phyloP scores from a whole-genome alignment of 768 basidiomycete genomes.

The Russula sp. region DNA sequence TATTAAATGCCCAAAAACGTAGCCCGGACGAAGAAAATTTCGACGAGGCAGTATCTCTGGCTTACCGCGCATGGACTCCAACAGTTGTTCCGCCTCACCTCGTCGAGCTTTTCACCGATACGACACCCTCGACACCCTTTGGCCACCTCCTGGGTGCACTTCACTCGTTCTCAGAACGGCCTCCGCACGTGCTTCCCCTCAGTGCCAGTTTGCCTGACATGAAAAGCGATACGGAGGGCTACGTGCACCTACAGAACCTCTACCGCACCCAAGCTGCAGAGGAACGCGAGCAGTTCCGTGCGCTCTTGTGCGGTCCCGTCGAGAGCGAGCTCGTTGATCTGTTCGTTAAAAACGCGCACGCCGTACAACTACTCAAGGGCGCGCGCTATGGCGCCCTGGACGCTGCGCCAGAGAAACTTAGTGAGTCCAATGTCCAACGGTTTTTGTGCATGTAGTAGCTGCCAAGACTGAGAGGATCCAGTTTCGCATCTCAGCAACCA shows the following conservation, averaged over 20 bases:
- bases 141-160: slow-evolving; percentile 54
- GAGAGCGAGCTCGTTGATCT: slow-evolving; percentile 51
- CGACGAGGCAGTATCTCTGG: slow-evolving; percentile 87
- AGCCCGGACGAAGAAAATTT: slow-evolving; percentile 95
- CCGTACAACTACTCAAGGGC: slow-evolving; percentile 57
- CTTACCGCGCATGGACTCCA: slow-evolving; percentile 69
- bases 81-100: slow-evolving; percentile 34
- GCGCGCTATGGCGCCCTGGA: slow-evolving; percentile 54
- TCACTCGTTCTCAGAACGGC: slow-evolving; percentile 48
- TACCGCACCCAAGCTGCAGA: slow-evolving; percentile 73
- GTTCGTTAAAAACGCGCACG: slow-evolving; percentile 79
- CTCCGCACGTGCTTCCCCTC: slow-evolving; percentile 66
- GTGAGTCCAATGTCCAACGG: slow-evolving; percentile 30
- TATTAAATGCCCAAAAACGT: slow-evolving; percentile 52
- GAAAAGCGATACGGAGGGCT: slow-evolving; percentile 81
- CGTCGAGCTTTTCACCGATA: slow-evolving; percentile 5
- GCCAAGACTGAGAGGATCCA: slow-evolving; percentile 24
- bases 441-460: not conserved
- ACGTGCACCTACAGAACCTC: slow-evolving; percentile 77
- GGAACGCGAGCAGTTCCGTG: slow-evolving; percentile 45
- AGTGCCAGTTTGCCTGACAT: slow-evolving; percentile 89
- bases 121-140: slow-evolving; percentile 20
- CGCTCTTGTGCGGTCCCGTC: slow-evolving; percentile 40
- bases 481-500: slow-evolving; percentile 34
- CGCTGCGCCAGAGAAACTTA: slow-evolving; percentile 39